These are phyloP conservation scores for Jaltomata sinuosa DNA, from an alignment of 257 asterid genomes.

Conservation along the genomic window DNA sequence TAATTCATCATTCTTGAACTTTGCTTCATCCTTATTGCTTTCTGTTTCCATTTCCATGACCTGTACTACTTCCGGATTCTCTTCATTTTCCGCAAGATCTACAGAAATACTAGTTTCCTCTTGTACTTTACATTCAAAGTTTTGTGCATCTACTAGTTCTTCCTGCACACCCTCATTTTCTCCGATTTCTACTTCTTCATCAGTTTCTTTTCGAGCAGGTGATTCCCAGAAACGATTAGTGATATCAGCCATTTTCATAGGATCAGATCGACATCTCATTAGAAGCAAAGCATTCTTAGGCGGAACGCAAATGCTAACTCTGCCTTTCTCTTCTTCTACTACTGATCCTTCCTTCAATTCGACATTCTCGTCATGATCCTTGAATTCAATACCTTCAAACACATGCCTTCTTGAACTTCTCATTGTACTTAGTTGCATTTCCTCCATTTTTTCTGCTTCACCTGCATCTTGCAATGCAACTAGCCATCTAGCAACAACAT, in stretches of 20 bases:
- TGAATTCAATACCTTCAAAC: constrained; percentile 74
- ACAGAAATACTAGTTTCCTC: constrained; percentile 13
- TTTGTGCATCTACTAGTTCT: background rate
- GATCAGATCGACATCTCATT: constrained; percentile 99
- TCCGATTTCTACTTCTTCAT: constrained; percentile 1
- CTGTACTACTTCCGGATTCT: constrained; percentile 2
- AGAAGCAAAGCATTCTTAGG: constrained; percentile 89
- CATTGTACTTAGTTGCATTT: constrained; percentile 20
- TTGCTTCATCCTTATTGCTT: constrained; percentile 1
- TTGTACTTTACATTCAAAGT: background rate
- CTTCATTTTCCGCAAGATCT: constrained; percentile 12
- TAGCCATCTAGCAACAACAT: constrained; percentile 63
- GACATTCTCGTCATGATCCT: constrained; percentile 21
- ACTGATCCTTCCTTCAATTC: background rate
- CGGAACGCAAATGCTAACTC: constrained; percentile 79
- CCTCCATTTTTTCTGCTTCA: constrained; percentile 35
- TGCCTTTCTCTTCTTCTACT: constrained; percentile 30
- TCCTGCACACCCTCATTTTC: background rate
- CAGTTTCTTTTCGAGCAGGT: constrained; percentile 16
- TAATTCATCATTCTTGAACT: background rate
- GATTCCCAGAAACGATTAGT: constrained; percentile 55
- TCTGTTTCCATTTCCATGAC: constrained; percentile 9
- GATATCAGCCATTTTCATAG: constrained; percentile 76
- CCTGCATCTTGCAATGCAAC: constrained; percentile 67
- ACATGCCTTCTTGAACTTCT: constrained; percentile 67